These are phyloP conservation scores for Sporisorium scitamineum DNA, from an alignment of 1,284 basidiomycete species.

Conservation along the genomic window DNA sequence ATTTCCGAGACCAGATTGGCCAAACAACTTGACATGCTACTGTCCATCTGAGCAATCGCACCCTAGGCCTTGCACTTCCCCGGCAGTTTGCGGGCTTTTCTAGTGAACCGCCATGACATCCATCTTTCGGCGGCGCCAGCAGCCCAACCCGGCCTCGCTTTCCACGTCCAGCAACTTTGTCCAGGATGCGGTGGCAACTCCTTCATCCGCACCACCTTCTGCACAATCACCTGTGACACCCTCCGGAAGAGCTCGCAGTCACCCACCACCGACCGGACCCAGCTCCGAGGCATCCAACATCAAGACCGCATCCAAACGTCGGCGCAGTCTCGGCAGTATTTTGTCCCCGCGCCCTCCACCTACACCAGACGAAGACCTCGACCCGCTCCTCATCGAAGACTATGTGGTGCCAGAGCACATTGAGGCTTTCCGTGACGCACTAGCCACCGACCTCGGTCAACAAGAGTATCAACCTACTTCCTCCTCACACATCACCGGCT, in stretches of 20 bases:
- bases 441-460: constrained; percentile 57
- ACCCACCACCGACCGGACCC: background rate
- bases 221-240: background rate
- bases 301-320: constrained; percentile 28
- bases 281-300: constrained; percentile 10
- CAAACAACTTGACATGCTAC: background rate
- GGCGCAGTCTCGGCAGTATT: constrained; percentile 38
- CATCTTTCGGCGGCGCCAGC: constrained; percentile 45
- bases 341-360: constrained; percentile 40
- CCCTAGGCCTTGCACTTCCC: background rate
- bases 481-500: constrained; percentile 39
- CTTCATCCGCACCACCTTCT: constrained; percentile 9
- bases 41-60: background rate
- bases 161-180: constrained; percentile 11
- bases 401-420: constrained; percentile 54
- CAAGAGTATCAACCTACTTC: constrained; percentile 51
- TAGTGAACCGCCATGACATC: constrained; percentile 22
- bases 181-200: constrained; percentile 7
- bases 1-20: background rate
- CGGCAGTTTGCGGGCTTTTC: background rate
- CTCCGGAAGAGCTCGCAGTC: background rate
- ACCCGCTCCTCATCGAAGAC: constrained; percentile 56
- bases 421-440: constrained; percentile 58
- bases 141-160: constrained; percentile 38
- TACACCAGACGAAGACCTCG: constrained; percentile 37